Base-by-base conservation (phyloP, 2,329 filamentous ascomycete species). In the Penicillium psychrosexuale region DNA sequence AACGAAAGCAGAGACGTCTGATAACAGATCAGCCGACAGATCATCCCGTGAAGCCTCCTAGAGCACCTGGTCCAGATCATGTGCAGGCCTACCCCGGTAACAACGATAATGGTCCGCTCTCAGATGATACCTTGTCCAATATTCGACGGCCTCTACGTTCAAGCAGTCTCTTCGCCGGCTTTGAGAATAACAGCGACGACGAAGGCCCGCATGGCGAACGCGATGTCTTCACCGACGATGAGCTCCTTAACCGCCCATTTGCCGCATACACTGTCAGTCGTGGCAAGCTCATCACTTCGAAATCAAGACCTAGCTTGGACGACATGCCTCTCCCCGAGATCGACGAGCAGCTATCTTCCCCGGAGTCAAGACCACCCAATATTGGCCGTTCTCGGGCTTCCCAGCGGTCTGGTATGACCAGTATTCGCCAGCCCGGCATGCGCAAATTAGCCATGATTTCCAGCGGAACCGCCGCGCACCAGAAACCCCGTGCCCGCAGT, bases 111-210 rank as follows among this genome's bases (percentile, higher is more conserved):
- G 88, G 88, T 0, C 88, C 89, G 2, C 75, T 91, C 38, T 85
- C 86, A 1, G 76, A 72, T 19, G 74, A 78, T 52, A 79, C 83
- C 13, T 82, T 80, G 50, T 80, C 81, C 2, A 82, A 85, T 2
- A 79, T 88, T 68, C 82, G 86, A 57, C 82, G 87, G 15, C 88
- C 89, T 1, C 86, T 89, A 66, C 82, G 90, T 52, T 86, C 90
- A 46, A 93, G 89, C 72, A 94, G 89, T 68, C 77, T 95, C n/a
- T 94, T 94, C 72, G 89, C 90, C 31, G 90, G 90, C 0, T 94
- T 95, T 62, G 89, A 93, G 44, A 84, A 84, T 12, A 80, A 79
- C 42, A 90, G 85, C 65, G 79, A 80, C 54, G 78, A 80, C 15
- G 73, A 74, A 58, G 55, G 53, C 8, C 61, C 63, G 8, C 62